These are phyloP conservation scores for Fusarium acutatum DNA, from an alignment of 2,329 filamentous ascomycete genomes.

Conservation along the genomic window DNA sequence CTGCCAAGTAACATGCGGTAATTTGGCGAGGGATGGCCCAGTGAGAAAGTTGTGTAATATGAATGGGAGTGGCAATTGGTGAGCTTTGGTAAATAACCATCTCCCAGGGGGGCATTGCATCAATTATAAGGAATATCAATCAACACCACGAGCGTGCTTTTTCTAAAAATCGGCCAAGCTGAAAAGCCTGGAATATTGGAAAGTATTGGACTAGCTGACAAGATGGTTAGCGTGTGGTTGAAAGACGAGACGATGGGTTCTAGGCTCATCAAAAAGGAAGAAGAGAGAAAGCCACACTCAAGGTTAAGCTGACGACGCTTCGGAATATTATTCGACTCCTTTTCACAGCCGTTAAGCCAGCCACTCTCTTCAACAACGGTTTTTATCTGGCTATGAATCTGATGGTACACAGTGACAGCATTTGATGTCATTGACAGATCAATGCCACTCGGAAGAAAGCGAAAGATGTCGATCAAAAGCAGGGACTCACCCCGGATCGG, in stretches of 20 bases:
- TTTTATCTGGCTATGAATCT: not conserved
- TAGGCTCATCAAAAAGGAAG: not conserved
- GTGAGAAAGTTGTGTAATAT: not conserved
- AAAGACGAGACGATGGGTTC: not conserved
- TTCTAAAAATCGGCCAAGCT: not conserved
- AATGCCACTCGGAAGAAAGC: slow-evolving; percentile 27
- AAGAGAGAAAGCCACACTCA: not conserved
- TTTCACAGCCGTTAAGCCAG: not conserved
- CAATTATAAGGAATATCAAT: not conserved
- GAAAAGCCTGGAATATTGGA: not conserved
- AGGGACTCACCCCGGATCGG: slow-evolving; percentile 30
- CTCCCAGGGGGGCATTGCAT: not conserved
- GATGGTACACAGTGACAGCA: not conserved
- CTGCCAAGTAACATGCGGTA: not conserved
- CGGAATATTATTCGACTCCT: not conserved
- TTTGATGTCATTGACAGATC: slow-evolving; percentile 4
- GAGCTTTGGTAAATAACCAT: not conserved
- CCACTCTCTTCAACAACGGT: not conserved
- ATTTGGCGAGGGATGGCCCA: not conserved
- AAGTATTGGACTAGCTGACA: not conserved
- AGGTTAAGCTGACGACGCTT: not conserved
- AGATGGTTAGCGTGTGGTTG: not conserved
- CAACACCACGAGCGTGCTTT: not conserved
- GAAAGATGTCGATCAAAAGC: slow-evolving; percentile 14
- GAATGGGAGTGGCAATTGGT: not conserved